Evolutionary conservation across 768 basidiomycete genomes (phyloP), one percentile per base, ranked within the genome.

Genomic region (Termitomyces sp.): DNA sequence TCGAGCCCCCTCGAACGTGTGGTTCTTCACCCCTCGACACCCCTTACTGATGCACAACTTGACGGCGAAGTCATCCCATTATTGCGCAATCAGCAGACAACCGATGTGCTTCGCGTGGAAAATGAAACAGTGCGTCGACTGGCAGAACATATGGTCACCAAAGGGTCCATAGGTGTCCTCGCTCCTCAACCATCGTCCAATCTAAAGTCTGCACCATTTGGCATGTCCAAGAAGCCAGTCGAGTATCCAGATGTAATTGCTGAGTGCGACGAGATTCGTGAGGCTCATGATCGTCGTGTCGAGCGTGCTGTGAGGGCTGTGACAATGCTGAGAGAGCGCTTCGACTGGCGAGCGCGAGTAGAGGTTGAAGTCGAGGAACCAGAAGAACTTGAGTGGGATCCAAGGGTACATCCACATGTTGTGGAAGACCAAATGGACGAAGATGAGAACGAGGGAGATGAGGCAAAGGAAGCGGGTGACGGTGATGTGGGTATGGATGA

Each of bases 241-340:
- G 82, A 83, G 61, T 80, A 87, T 66, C 82, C 86, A 46, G 87
- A 89, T 49, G 87, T 90, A 4, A 67, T 91, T 20, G 70, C 71
- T 25, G 90, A 91, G 68, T 91, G 88, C 67, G 81, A 77, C 1
- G 82, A 85, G 63, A 86, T 93, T 46, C 79, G 85, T 25, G 76
- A 76, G 9, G 89, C 85, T 29, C 92, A 94, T 65, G 92, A 94
- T 71, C 78, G 76, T 50, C 82, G 91, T 5, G 88, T 88, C 2
- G 90, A 92, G 61, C 80, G 92, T 11, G 92, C 91, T 0, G 81
- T 88, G n/a, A 79, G 87, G 47, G 92, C 92, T 0, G 91, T 94
- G 10, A 79, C 79, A 43, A 87, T 94, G 83, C 75, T 94, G 8
- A 76, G 82, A 60, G 92, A 94, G 59, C 88, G 85, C 71, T 93